Percentiles rank a stretch among this genome's conserved stretches.
phyloP scores from a whole-genome alignment of 1,284 basidiomycete species.

The Papiliotrema flavescens region DNA sequence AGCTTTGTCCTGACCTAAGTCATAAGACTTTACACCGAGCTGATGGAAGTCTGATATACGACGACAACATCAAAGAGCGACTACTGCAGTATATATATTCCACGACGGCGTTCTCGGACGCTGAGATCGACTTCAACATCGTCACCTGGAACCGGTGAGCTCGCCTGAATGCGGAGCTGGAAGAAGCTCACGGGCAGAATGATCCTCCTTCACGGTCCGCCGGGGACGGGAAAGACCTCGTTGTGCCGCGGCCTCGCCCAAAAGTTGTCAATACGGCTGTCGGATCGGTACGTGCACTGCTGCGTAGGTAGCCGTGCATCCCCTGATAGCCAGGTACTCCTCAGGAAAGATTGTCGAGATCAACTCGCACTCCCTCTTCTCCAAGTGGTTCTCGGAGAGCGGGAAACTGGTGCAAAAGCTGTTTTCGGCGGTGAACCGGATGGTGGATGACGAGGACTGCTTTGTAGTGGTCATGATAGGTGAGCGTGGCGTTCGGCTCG shows the following conservation, averaged over 20 bases:
- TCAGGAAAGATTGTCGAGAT: conserved; percentile 89
- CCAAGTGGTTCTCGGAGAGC: conserved; percentile 97
- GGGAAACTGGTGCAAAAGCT: conserved; percentile 95
- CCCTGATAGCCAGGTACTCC: conserved; percentile 62
- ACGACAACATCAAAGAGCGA: conserved; percentile 80
- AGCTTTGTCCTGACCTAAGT: too few relatives aligned
- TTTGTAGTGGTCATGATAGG: conserved; percentile 96
- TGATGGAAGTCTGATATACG: conserved; percentile 70
- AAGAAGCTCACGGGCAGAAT: conserved; percentile 52
- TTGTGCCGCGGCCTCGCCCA: conserved; percentile 92
- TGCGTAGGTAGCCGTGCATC: background rate
- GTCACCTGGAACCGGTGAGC: conserved; percentile 84
- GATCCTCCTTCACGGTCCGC: conserved; percentile 90
- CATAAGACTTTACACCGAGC: background rate
- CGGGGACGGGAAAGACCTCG: conserved; percentile 96
- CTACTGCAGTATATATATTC: conserved; percentile 92
- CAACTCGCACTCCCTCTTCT: conserved; percentile 94
- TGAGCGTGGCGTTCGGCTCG: conserved; percentile 46
- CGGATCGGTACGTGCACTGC: conserved; percentile 59
- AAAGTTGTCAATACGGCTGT: conserved; percentile 87
- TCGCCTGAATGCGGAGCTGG: background rate
- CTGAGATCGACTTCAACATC: conserved; percentile 83
- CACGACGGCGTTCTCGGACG: conserved; percentile 83
- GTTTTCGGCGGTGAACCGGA: conserved; percentile 81
- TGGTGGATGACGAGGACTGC: conserved; percentile 79